Evolutionary conservation across 768 basidiomycete genomes (phyloP), one percentile per base, ranked within the genome.

Genomic region (Hemileccinum rubropunctum): DNA sequence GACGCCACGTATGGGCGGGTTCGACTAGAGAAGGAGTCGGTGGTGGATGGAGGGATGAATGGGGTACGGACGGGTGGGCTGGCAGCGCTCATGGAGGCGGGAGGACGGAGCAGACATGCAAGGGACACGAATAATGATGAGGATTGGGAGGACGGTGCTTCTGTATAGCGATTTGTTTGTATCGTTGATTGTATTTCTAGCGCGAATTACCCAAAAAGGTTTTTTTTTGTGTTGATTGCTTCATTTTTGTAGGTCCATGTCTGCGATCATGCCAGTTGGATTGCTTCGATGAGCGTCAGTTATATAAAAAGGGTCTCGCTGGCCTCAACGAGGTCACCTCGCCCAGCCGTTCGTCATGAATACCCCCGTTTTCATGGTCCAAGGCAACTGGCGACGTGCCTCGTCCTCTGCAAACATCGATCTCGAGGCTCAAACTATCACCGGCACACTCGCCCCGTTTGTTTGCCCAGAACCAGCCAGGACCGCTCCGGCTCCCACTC

Each of bases 111-210:
- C 15, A 58, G 60, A 37, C 53, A 44, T 4, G 33, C 30, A 4
- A 51, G 45, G 39, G 59, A 63, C 6, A 34, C 45, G 8, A 51
- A 48, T 23, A 47, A 54, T 18, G 57, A 65, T 8, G 67, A 69
- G 14, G 67, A 67, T 42, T 67, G 65, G 67, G 66, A 69, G 20
- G 66, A 69, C 18, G 52, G 62, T 15, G 51, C 37, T n/a, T 67
- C 60, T 2, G 45, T 64, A 17, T 68, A 57, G 51, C 39, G 4
- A 3, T 23, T 23, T 23, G 23, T n/a, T 23, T 23, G 23, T 23
- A 23, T 23, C 23, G 3, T 23, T 6, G 6, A 23, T 23, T 23
- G 23, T 23, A 23, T 23, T 6, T 23, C 23, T 23, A 23, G 23
- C 6, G 23, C 23, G 23, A 23, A 23, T 23, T 6, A 23, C 23